A percentile compares a stretch with the other conserved stretches of the same genome.
phyloP scores from a whole-genome alignment of 768 basidiomycete species.

The Coprinopsis marcescibilis region DNA sequence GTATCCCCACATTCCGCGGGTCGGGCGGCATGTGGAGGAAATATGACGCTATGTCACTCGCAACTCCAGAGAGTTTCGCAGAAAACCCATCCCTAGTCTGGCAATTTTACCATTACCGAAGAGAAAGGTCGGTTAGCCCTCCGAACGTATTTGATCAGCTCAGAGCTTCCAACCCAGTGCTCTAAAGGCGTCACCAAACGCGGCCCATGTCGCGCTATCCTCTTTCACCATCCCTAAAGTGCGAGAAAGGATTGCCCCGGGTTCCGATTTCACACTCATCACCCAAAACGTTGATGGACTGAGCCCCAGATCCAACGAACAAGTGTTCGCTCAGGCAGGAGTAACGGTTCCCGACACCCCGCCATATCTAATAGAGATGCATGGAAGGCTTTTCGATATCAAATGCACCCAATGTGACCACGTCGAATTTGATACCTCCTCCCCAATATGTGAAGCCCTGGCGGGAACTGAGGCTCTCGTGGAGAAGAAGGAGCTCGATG shows the following conservation, averaged over 20 bases:
- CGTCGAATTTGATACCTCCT: constrained; percentile 31
- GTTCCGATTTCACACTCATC: constrained; percentile 42
- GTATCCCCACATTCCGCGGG: constrained; percentile 47
- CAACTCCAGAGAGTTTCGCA: constrained; percentile 47
- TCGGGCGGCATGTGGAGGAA: constrained; percentile 47
- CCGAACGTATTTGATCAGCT: neutral
- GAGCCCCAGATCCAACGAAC: constrained; percentile 32
- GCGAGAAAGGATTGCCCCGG: constrained; percentile 34
- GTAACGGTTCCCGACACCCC: constrained; percentile 16
- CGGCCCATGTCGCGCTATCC: constrained; percentile 50
- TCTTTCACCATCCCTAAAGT: constrained; percentile 34
- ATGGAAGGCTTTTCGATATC: constrained; percentile 52
- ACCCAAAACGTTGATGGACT: constrained; percentile 64
- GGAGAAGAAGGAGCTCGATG: constrained; percentile 28
- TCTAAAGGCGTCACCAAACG: constrained; percentile 43
- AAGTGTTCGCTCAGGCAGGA: constrained; percentile 13
- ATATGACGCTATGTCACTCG: constrained; percentile 44
- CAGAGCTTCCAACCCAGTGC: constrained; percentile 31
- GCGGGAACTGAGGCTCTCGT: constrained; percentile 36
- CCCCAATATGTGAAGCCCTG: constrained; percentile 42
- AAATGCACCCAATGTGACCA: constrained; percentile 45
- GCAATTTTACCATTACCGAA: constrained; percentile 65
- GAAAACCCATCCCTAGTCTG: constrained; percentile 46
- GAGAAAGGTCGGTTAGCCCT: constrained; percentile 35
- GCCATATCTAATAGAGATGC: constrained; percentile 50